These are phyloP conservation scores for Eucalyptus victrix DNA, from an alignment of 345 rosid species.

Conservation along the genomic window DNA sequence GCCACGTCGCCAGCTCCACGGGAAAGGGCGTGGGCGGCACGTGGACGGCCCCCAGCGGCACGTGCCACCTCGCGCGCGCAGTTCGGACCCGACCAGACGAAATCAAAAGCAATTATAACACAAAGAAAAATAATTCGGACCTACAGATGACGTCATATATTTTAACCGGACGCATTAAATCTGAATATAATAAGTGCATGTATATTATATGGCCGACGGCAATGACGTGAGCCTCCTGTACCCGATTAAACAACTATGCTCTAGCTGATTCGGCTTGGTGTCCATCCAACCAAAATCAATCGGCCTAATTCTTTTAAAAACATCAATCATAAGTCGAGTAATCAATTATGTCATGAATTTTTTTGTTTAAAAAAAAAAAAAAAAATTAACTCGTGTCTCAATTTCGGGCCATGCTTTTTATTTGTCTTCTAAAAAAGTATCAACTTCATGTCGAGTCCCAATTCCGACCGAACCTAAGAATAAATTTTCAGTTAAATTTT, in stretches of 20 bases:
- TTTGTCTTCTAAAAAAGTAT: neutral
- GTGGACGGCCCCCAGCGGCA: neutral
- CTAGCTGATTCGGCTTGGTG: neutral
- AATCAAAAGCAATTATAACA: neutral
- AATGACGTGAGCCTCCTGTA: neutral
- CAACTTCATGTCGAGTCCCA: rapidly evolving
- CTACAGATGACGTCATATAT: neutral
- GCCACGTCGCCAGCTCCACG: neutral
- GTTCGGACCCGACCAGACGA: neutral
- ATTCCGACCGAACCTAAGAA: rapidly evolving
- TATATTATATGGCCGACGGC: neutral
- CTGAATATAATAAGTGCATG: neutral
- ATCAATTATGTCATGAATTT: neutral
- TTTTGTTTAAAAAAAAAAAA: neutral
- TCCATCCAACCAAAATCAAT: neutral
- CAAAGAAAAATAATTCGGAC: neutral
- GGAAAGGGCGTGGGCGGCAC: neutral
- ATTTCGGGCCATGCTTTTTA: rapidly evolving
- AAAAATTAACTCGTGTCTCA: neutral
- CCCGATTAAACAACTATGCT: neutral
- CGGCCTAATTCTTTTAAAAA: neutral
- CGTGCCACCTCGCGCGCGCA: neutral
- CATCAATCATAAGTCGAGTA: neutral
- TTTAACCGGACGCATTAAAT: neutral
- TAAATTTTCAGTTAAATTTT: neutral